A percentile compares a stretch with the other conserved stretches of the same genome.
Conservation (phyloP, 768 basidiomycete species). For the Neoboletus magnificus region DNA sequence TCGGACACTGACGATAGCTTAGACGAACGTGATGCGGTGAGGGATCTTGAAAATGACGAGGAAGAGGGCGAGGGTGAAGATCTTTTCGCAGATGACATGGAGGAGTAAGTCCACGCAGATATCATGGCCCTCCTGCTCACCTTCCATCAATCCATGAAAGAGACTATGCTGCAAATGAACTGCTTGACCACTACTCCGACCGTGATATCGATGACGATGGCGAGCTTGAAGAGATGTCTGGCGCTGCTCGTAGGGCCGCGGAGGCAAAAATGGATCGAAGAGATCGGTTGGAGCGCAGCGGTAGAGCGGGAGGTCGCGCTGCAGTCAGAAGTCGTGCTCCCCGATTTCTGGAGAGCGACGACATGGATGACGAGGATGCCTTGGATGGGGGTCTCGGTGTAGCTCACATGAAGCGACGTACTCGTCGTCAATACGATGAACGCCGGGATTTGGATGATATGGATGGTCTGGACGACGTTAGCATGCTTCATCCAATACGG, state of each 20-base stretch:
- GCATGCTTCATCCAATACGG: conserved; percentile 24
- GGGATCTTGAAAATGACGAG: conserved; percentile 62
- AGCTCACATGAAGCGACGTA: conserved; percentile 73
- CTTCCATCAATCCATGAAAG: conserved; percentile 33
- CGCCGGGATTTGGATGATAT: conserved; percentile 86
- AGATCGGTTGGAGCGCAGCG: conserved; percentile 69
- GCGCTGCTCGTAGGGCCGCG: conserved; percentile 70
- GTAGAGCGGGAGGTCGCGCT: conserved; percentile 69
- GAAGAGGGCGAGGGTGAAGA: conserved; percentile 91
- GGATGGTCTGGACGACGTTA: conserved; percentile 82
- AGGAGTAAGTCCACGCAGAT: conserved; percentile 50
- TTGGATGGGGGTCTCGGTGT: conserved; percentile 64
- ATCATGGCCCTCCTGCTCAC: conserved; percentile 7
- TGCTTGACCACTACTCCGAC: conserved; percentile 84
- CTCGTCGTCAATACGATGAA: conserved; percentile 93
- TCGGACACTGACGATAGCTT: conserved; percentile 83
- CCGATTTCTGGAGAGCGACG: conserved; percentile 82
- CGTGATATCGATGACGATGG: conserved; percentile 83
- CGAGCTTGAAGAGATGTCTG: conserved; percentile 64
- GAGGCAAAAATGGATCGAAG: conserved; percentile 87
- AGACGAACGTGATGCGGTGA: conserved; percentile 65
- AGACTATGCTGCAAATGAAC: conserved; percentile 82
- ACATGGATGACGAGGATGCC: conserved; percentile 72
- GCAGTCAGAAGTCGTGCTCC: conserved; percentile 79
- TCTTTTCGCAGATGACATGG: conserved; percentile 78